Evolutionary conservation across 2,329 filamentous ascomycete genomes (phyloP), one percentile per base, ranked within the genome.

Genomic region (Clarireedia monteithiana): DNA sequence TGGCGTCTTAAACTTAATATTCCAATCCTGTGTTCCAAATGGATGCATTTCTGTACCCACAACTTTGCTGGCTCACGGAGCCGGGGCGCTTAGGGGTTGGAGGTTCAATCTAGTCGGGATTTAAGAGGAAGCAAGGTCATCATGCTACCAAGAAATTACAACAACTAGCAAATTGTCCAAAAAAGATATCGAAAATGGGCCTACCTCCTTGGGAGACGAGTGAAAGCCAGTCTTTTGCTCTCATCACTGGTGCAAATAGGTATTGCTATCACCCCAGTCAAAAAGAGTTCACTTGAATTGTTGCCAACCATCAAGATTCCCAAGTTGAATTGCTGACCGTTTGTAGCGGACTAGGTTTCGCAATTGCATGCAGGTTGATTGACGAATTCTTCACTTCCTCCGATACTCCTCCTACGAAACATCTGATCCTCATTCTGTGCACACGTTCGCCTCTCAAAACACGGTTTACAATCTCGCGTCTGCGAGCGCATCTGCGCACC

Each of bases 231-330:
- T 71, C 78, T 48, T 83, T 82, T 67, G 82, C 89, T 7, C 76
- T 96, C 40, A 82, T 96, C 42, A 95, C 90, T 0, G 90, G 90
- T 53, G 88, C 89, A 38, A 95, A 95, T 72, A 91, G 89, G 90
- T 91, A 78, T 67, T 48, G 26, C 15, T n/a, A 12, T n/a, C 36
- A 27, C 48, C 15, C 23, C 12, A 9, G 12, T 12, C 30, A 9
- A 34, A 34, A 34, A 34, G 12, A 34, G 9, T 34, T 34, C 30
- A 34, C 4, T 12, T 34, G 3, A 9, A 27, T n/a, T 44, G 50
- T 30, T 6, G 17, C 26, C 44, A 53, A 24, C 46, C 27, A 46
- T 30, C 30, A 38, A 48, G 7, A 3, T 47, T 36, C 44, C 38
- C 30, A 4, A 12, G 36, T 36, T 17, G 26, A 15, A 42, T 48